These are phyloP conservation scores for Gracilaria gracilis DNA, from an alignment of 23 red algal genomes.

Conservation along the genomic window DNA sequence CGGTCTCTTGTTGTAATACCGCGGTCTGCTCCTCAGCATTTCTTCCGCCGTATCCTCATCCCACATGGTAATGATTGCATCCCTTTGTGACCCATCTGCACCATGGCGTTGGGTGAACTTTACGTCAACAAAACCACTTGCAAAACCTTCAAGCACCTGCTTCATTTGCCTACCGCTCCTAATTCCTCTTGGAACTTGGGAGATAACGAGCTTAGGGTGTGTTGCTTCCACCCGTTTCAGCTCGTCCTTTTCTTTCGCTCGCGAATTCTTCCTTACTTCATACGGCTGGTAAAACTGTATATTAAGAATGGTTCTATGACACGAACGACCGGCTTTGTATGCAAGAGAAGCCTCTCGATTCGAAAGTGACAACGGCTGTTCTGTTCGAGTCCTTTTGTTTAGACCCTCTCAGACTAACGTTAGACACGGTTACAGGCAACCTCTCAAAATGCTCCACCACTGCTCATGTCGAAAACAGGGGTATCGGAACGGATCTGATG, in stretches of 20 bases:
- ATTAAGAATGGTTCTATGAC: neutral
- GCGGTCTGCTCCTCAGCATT: constrained; percentile 18
- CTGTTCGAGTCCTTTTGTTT: neutral
- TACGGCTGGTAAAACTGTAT: constrained; percentile 12
- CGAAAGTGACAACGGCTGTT: constrained; percentile 60
- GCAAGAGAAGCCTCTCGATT: constrained; percentile 37
- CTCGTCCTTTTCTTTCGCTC: neutral
- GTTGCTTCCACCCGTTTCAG: neutral
- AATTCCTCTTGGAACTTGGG: constrained; percentile 29
- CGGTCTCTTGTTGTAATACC: constrained; percentile 13
- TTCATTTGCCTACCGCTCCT: constrained; percentile 7
- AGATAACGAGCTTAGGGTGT: neutral
- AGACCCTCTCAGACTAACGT: constrained; percentile 40
- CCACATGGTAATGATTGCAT: constrained; percentile 38
- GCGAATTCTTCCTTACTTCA: neutral
- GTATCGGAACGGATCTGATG: constrained; percentile 28
- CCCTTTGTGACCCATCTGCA: constrained; percentile 7
- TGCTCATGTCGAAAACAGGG: constrained; percentile 22
- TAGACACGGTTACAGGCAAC: neutral
- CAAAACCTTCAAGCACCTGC: constrained; percentile 21
- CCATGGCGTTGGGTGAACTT: neutral
- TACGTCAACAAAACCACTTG: constrained; percentile 6
- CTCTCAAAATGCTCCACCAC: constrained; percentile 33
- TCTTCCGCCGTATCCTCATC: constrained; percentile 17
- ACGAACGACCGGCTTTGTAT: neutral